phyloP scores from a whole-genome alignment of 805 yeast species.

The Starmera dryadoides region DNA sequence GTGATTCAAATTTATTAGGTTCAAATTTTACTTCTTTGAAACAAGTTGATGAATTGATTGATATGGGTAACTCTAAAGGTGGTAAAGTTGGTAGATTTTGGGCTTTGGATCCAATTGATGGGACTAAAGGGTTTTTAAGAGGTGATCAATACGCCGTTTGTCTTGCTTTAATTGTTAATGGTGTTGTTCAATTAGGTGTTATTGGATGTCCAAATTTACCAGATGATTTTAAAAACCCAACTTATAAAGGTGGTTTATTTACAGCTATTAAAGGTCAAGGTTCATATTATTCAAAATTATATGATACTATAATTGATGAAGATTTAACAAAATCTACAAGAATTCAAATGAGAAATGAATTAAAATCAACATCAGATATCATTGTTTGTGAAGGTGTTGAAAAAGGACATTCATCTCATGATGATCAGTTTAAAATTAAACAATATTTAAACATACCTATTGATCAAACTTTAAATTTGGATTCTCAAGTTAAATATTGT shows the following conservation, averaged over 20 bases:
- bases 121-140: constrained; percentile 92
- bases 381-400: constrained; percentile 91
- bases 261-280: constrained; percentile 66
- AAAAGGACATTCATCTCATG: constrained; percentile 90
- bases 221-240: constrained; percentile 22
- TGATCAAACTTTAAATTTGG: constrained; percentile 67
- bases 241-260: constrained; percentile 64
- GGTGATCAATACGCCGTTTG: constrained; percentile 98
- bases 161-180: constrained; percentile 80
- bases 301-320: constrained; percentile 25
- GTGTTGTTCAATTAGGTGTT: constrained; percentile 80
- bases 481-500: constrained; percentile 95
- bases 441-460: constrained; percentile 47
- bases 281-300: constrained; percentile 38
- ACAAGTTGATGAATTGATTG: constrained; percentile 59
- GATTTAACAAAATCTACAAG: constrained; percentile 24
- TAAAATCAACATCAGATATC: constrained; percentile 38
- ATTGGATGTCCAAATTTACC: constrained; percentile 95
- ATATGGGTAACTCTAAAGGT: constrained; percentile 73
- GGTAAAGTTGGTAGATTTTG: constrained; percentile 80
- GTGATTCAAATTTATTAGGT: constrained; percentile 10
- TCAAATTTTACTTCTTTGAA: constrained; percentile 37
- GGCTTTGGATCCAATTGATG: constrained; percentile 98
- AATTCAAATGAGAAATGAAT: constrained; percentile 47
- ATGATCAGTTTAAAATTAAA: constrained; percentile 74